These are phyloP conservation scores for Chaetomiaceae sp. DNA, from an alignment of 2,329 filamentous ascomycete genomes.

Conservation along the genomic window DNA sequence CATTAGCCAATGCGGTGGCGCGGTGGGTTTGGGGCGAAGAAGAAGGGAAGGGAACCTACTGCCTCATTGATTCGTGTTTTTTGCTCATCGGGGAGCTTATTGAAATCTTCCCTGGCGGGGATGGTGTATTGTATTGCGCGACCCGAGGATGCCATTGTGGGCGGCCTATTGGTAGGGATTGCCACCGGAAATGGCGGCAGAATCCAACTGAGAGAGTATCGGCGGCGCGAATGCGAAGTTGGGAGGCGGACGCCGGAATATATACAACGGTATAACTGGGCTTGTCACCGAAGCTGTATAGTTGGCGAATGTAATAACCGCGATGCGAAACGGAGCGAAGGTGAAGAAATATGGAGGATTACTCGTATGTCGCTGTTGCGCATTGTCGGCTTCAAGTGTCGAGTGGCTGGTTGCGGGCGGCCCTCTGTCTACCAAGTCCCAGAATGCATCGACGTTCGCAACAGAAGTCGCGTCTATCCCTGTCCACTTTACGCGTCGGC, in stretches of 20 bases:
- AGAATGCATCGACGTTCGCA: not conserved
- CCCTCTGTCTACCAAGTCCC: slow-evolving; percentile 6
- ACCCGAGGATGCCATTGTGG: slow-evolving; percentile 13
- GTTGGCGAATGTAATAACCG: slow-evolving; percentile 7
- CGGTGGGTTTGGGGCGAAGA: not conserved
- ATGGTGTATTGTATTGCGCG: slow-evolving; percentile 27
- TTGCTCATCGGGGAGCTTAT: slow-evolving; percentile 72
- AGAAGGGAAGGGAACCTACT: slow-evolving; percentile 45
- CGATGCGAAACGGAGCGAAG: not conserved
- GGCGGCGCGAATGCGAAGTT: slow-evolving; percentile 1
- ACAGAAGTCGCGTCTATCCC: slow-evolving; percentile 10
- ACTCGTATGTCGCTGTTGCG: not conserved
- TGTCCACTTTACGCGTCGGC: slow-evolving; percentile 18
- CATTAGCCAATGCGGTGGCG: slow-evolving; percentile 8
- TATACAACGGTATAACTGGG: slow-evolving; percentile 7
- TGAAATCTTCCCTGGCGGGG: slow-evolving; percentile 32
- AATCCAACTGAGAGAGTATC: too few relatives aligned
- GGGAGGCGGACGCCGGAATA: not conserved
- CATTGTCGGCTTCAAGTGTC: slow-evolving; percentile 4
- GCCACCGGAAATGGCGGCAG: too few relatives aligned
- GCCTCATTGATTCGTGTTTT: slow-evolving; percentile 90
- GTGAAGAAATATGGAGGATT: not conserved
- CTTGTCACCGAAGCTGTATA: not conserved
- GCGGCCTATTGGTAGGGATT: not conserved
- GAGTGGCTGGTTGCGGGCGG: slow-evolving; percentile 1